Evolutionary conservation across 139 green algal species (phyloP).

Genomic region (Chlorella vulgaris): DNA sequence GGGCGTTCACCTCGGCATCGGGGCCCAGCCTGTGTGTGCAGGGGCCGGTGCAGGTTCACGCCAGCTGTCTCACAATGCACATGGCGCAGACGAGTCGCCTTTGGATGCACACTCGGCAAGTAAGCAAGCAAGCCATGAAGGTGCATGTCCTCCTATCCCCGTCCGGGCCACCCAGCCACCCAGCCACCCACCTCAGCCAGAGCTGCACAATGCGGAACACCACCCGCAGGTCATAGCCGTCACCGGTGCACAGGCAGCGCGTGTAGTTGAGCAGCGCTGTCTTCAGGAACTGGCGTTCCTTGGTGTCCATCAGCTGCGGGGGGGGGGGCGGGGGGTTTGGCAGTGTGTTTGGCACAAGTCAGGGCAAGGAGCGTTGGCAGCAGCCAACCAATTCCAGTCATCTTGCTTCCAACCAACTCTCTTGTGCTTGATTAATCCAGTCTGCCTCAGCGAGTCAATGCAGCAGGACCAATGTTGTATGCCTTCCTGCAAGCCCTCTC

Average conservation of each 20-base stretch:
- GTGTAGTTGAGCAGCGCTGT: constrained; percentile 69
- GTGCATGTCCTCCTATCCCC: neutral
- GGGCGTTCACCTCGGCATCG: constrained; percentile 41
- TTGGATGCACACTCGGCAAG: too few species aligned
- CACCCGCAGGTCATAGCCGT: constrained; percentile 66
- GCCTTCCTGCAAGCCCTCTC: neutral
- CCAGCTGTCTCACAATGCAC: neutral
- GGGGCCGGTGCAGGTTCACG: neutral
- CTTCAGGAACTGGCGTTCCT: constrained; percentile 52
- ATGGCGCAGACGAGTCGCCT: too few species aligned
- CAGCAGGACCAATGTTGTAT: too few species aligned
- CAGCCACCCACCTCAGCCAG: constrained; percentile 63
- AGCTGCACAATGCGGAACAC: constrained; percentile 78
- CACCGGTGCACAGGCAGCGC: constrained; percentile 59
- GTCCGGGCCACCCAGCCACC: neutral
- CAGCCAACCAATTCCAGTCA: too few species aligned
- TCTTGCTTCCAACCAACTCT: too few species aligned
- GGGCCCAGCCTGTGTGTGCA: constrained; percentile 10
- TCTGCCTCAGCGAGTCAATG: too few species aligned
- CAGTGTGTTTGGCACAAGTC: neutral
- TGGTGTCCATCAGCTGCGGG: constrained; percentile 41
- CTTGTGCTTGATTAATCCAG: neutral
- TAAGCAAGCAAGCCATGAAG: too few species aligned
- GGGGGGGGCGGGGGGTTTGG: neutral
- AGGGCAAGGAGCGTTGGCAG: too few species aligned